phyloP scores from a whole-genome alignment of 2,329 filamentous ascomycete species.

The Trichoderma atroviride region DNA sequence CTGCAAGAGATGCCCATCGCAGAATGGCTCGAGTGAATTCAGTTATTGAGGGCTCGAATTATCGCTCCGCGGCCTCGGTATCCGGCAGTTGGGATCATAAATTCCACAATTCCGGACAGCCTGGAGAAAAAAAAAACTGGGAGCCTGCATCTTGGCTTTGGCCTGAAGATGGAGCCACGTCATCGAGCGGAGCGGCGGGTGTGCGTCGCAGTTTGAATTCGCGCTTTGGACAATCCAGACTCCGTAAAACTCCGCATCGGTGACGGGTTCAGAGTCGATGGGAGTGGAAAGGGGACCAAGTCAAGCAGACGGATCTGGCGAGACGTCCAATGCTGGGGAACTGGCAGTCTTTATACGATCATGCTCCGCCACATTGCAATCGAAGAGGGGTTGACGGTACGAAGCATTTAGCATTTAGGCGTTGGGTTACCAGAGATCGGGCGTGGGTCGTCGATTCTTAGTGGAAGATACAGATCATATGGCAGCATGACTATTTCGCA shows the following conservation, averaged over 20 bases:
- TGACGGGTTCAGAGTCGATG: background rate
- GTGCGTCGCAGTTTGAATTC: background rate
- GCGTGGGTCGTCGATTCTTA: background rate
- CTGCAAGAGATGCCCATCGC: background rate
- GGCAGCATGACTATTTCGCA: background rate
- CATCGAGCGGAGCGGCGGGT: background rate
- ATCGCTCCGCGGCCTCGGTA: background rate
- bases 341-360: background rate
- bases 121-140: background rate
- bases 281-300: background rate
- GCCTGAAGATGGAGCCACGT: background rate
- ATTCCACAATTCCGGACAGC: constrained; percentile 1
- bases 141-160: background rate
- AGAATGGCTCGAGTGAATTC: background rate
- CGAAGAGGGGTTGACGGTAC: background rate
- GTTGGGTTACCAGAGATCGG: background rate
- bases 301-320: background rate
- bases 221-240: background rate
- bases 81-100: background rate
- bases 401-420: background rate
- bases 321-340: background rate
- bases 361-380: background rate
- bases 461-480: background rate
- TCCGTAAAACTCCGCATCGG: background rate
- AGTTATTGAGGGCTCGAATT: no score